These are phyloP conservation scores for Ogataea kodamae DNA, from an alignment of 805 yeast species.

Conservation along the genomic window DNA sequence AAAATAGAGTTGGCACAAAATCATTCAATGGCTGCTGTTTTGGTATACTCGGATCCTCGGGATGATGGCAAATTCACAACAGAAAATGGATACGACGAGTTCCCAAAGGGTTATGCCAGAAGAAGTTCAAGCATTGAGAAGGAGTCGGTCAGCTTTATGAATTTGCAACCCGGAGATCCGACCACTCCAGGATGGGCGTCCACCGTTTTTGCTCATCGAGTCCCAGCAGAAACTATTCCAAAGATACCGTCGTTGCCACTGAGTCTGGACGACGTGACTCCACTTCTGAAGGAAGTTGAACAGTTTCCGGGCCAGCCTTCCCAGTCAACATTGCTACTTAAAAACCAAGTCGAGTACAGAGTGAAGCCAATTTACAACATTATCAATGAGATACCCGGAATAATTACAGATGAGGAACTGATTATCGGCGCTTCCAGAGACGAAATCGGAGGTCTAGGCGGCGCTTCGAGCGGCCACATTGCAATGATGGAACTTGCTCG, in stretches of 20 bases:
- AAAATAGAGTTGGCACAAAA: conserved; percentile 60
- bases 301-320: conserved; percentile 53
- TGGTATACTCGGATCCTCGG: conserved; percentile 53
- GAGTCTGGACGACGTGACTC: conserved; percentile 40
- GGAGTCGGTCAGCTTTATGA: conserved; percentile 55
- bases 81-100: conserved; percentile 51
- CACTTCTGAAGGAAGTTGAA: conserved; percentile 38
- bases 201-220: conserved; percentile 38
- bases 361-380: conserved; percentile 47
- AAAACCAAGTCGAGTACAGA: conserved; percentile 39
- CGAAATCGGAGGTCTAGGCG: conserved; percentile 48
- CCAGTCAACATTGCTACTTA: conserved; percentile 33
- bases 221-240: conserved; percentile 43
- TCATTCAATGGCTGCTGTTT: conserved; percentile 59
- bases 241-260: conserved; percentile 53
- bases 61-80: conserved; percentile 58
- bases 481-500: conserved; percentile 50
- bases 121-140: conserved; percentile 58
- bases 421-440: conserved; percentile 57
- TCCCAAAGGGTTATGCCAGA: conserved; percentile 66
- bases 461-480: conserved; percentile 48
- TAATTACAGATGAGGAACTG: conserved; percentile 48
- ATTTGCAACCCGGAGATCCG: conserved; percentile 71
- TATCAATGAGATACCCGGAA: conserved; percentile 53
- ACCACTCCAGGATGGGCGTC: conserved; percentile 73